Evolutionary conservation across 345 rosid genomes (phyloP), one percentile per base, ranked within the genome.

Genomic region (Lepidium aucheri): DNA sequence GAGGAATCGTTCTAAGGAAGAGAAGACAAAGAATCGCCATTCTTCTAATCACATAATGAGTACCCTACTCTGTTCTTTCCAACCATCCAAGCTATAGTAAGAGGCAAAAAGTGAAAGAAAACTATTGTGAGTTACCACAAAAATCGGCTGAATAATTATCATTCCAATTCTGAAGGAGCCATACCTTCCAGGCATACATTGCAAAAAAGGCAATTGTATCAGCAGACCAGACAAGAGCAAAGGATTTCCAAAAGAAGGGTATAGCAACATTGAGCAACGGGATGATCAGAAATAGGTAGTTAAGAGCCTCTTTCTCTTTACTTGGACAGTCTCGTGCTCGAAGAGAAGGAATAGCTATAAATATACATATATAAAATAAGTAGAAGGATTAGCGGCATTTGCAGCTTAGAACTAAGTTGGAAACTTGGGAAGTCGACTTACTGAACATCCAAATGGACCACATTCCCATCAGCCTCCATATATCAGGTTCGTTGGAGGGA

Each of bases 401-500:
- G 58, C 14, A 43, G 34, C 15, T 7, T 16, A 24, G 34, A 52
- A 61, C 3, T 1, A 47, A 56, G 41, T n/a, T 17, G 46, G 46
- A 18, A 44, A 15, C 0, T 20, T 32, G 41, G 5, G 32, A 17
- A 46, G 16, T 33, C 0, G 47, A 82, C 96, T 82, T 77, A 89
- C 98, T 88, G 84, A 93, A 93, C 97, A 93, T 87, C 98, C 98
- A 87, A 66, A 93, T 90, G 18, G 98, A 93, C 98, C 98, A 93
- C 98, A 93, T 93, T 28, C 98, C 98, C 90, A 90, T 90, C 45
- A 93, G 74, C 76, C 98, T 90, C 97, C 97, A 90, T 10, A 93
- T 44, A 65, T 93, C 97, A 7, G 98, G 98, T 68, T 90, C 90
- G 64, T 82, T 80, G 4, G 97, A 88, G 47, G 97, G 97, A 74